Evolutionary conservation across 2,329 filamentous ascomycete species (phyloP), one percentile per base, ranked within the genome.

Genomic region (Fusarium sambucinum): DNA sequence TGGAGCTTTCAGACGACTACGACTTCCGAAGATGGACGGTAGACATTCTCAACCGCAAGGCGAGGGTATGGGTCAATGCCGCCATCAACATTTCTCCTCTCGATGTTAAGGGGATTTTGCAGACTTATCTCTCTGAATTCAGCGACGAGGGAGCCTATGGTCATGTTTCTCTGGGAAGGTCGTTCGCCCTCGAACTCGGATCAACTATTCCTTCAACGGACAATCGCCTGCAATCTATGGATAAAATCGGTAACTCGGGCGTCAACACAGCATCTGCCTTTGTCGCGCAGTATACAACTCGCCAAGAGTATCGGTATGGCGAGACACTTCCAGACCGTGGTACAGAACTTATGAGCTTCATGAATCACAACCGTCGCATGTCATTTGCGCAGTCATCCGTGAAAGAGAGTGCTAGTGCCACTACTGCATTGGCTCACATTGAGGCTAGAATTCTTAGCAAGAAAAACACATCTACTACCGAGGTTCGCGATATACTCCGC

Each of bases 221-320:
- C 76, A 93, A 96, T 75, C 89, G 93, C 66, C 85, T 99, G 41
- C 90, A 87, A 72, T 94, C 93, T 9, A 89, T 99, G 48, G 92
- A 96, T 70, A 86, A 86, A 35, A 86, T 92, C 66, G 89, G 91
- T 19, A 88, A 90, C 47, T 88, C 88, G 55, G 88, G 88, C 66
- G 90, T 97, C 77, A 97, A 98, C 77, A 94, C 94, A 13, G 94
- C 93, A 1, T 98, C 96, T 4, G 95, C 98, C 77, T 97, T 99
- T 73, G 89, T 99, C 75, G 94, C 96, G 3, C 95, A 99, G 76
- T 99, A 99, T 77, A 98, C 95, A 5, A 96, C 94, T 27, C 91
- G 96, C 37, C 96, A 99, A 77, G 94, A 97, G 75, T 99, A 99
- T 78, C 90, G 94, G 58, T 95, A 95, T 75, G 89, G 93, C 13